A percentile compares a stretch with the other conserved stretches of the same genome.
Conservation (phyloP, 1,139 yeast genomes). For the Geotrichum australiense region DNA sequence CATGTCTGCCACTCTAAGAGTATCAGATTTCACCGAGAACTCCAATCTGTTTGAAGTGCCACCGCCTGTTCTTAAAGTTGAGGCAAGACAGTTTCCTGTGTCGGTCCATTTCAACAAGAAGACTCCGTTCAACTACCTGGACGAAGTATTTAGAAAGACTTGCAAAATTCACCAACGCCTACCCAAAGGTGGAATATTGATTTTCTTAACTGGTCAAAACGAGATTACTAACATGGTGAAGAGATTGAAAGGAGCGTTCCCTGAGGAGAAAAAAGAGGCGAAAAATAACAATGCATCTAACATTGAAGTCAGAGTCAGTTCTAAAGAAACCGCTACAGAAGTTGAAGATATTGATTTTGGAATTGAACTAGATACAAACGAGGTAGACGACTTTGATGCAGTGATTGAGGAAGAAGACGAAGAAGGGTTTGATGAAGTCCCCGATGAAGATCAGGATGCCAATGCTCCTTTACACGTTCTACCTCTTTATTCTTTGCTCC, state of each 20-base stretch:
- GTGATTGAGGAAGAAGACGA: conserved; percentile 56
- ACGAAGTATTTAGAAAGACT: conserved; percentile 79
- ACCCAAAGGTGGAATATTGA: conserved; percentile 91
- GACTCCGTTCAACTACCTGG: conserved; percentile 72
- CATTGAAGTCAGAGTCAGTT: conserved; percentile 45
- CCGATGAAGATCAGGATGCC: conserved; percentile 68
- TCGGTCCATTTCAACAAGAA: conserved; percentile 81
- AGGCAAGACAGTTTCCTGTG: conserved; percentile 93
- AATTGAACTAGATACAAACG: conserved; percentile 38
- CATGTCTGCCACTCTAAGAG: conserved; percentile 95
- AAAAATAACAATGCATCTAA: conserved; percentile 34
- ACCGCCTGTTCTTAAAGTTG: conserved; percentile 89
- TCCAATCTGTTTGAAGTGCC: conserved; percentile 57
- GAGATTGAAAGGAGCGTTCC: conserved; percentile 60
- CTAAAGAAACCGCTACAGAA: conserved; percentile 63
- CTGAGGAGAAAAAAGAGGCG: conserved; percentile 39
- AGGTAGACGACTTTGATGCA: conserved; percentile 40
- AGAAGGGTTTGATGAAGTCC: conserved; percentile 84
- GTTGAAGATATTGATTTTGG: conserved; percentile 87
- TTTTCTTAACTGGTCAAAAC: conserved; percentile 90
- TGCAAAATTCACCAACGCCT: conserved; percentile 77
- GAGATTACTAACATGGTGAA: conserved; percentile 78
- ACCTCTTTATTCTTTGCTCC: conserved; percentile 85
- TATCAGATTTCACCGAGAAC: conserved; percentile 87
- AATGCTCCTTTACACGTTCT: conserved; percentile 81